phyloP scores from a whole-genome alignment of 2,329 filamentous ascomycete genomes.

The Penicillium sp. region DNA sequence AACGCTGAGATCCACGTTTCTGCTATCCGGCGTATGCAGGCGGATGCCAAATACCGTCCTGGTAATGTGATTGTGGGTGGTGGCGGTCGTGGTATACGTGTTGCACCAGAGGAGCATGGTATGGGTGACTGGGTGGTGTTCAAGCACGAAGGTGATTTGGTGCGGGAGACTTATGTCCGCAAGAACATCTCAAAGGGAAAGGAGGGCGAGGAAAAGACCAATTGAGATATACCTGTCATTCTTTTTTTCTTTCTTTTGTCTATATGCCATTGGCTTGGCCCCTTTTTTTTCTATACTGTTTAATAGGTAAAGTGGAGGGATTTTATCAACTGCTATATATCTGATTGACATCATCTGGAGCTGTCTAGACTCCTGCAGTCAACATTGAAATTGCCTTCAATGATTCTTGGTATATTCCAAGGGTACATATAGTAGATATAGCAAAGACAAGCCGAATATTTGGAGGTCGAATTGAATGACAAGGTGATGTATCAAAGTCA shows the following conservation, averaged over 20 bases:
- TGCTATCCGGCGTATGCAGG: constrained; percentile 68
- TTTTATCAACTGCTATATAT: not conserved
- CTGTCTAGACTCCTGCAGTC: not conserved
- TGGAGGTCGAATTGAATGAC: not conserved
- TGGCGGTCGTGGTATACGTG: constrained; percentile 66
- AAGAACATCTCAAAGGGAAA: constrained; percentile 38
- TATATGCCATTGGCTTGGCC: not conserved
- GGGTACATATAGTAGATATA: not conserved
- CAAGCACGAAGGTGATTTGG: constrained; percentile 60
- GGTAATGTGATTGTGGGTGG: constrained; percentile 79
- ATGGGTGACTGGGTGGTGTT: constrained; percentile 71
- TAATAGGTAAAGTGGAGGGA: not conserved
- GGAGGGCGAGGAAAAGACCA: constrained; percentile 16
- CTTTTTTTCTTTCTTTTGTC: not conserved
- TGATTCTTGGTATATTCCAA: too few relatives aligned
- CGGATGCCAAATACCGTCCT: constrained; percentile 64
- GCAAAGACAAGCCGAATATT: not conserved
- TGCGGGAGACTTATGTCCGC: constrained; percentile 66
- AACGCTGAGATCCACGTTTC: constrained; percentile 70
- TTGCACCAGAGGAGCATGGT: constrained; percentile 59
- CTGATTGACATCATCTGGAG: not conserved
- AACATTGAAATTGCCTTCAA: not conserved
- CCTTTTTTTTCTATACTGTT: not conserved
- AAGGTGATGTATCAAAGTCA: too few relatives aligned
- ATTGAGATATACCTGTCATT: constrained; percentile 1